Evolutionary conservation across 108 stramenopile genomes (phyloP).

Genomic region (Pseudonitzschia multiseries): DNA sequence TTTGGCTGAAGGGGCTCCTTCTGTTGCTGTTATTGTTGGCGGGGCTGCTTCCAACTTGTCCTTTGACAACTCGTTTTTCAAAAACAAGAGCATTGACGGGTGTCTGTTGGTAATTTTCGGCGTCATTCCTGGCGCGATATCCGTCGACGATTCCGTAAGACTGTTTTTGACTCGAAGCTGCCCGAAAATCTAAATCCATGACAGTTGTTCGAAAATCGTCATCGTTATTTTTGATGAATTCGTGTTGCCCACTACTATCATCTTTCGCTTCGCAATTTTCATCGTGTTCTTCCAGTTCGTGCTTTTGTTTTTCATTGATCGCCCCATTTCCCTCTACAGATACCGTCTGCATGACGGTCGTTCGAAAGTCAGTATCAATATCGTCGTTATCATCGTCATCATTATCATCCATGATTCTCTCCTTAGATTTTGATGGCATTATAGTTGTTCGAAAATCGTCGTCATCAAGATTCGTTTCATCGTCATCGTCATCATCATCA

Average conservation of each 20-base stretch:
- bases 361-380: background rate
- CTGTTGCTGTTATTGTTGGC: background rate
- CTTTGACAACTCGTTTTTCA: background rate
- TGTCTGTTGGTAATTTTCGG: background rate
- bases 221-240: background rate
- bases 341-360: background rate
- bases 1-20: background rate
- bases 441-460: background rate
- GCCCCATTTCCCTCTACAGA: background rate
- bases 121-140: background rate
- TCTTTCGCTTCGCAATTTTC: too few relatives aligned
- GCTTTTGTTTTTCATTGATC: background rate
- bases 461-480: background rate
- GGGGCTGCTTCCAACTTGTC: background rate
- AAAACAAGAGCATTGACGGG: background rate
- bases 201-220: slow-evolving; percentile 1
- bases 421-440: background rate
- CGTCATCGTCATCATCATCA: too few relatives aligned
- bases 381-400: background rate
- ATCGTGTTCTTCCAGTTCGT: background rate
- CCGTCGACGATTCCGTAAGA: background rate
- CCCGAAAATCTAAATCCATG: background rate
- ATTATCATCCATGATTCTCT: background rate
- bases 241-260: too few relatives aligned
- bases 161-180: background rate